A percentile compares a stretch with the other conserved stretches of the same genome.
phyloP scores from a whole-genome alignment of 2,329 filamentous ascomycete species.

The Neofusicoccum cordaticola region DNA sequence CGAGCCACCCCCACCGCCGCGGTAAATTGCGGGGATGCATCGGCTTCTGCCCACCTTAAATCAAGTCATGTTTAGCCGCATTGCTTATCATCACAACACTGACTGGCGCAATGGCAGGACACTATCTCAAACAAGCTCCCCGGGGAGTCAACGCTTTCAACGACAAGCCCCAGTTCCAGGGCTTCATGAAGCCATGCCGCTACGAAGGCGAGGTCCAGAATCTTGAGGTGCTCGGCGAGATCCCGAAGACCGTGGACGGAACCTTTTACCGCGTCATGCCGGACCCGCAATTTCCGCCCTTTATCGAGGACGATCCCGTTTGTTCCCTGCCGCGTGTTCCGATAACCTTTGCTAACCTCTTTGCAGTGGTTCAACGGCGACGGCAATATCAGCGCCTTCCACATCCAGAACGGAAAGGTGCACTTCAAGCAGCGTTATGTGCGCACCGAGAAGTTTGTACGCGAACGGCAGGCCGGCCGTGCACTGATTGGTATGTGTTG shows the following conservation, averaged over 20 bases:
- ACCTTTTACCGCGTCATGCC: slow-evolving; percentile 49
- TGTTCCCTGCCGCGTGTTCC: no score
- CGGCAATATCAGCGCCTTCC: slow-evolving; percentile 40
- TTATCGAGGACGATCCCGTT: slow-evolving; percentile 35
- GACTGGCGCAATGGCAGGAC: neutral
- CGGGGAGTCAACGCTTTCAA: neutral
- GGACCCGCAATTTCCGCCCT: slow-evolving; percentile 42
- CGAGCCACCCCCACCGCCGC: neutral
- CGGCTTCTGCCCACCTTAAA: neutral
- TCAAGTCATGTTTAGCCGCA: no score
- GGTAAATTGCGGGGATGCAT: neutral
- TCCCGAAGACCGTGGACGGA: slow-evolving; percentile 32
- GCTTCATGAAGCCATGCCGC: slow-evolving; percentile 33
- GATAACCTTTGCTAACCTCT: neutral
- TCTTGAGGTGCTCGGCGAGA: slow-evolving; percentile 29
- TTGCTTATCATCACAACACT: no score
- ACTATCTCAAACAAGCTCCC: neutral
- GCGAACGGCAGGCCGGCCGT: slow-evolving; percentile 38
- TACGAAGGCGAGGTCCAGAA: slow-evolving; percentile 40
- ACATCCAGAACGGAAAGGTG: slow-evolving; percentile 32
- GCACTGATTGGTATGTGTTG: slow-evolving; percentile 29
- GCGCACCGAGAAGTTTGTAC: slow-evolving; percentile 40
- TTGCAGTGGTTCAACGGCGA: slow-evolving; percentile 37
- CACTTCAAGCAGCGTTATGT: slow-evolving; percentile 40
- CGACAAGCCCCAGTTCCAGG: slow-evolving; percentile 19